These are phyloP conservation scores for Saccharomycopsis fibuligera DNA, from an alignment of 805 yeast genomes.

Conservation along the genomic window DNA sequence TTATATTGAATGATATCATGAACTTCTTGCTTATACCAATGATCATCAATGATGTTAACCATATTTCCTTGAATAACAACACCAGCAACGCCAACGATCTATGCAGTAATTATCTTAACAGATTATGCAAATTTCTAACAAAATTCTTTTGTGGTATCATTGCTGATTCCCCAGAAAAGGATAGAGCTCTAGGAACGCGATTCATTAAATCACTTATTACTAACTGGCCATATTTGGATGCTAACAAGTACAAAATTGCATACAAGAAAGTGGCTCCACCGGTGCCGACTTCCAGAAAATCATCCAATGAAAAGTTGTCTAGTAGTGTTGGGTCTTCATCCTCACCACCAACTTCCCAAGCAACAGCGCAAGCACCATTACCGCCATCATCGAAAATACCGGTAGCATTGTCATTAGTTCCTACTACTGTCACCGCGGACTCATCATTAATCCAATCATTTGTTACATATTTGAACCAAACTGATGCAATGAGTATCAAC, in stretches of 20 bases:
- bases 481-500: background rate
- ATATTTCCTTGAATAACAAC: constrained; percentile 29
- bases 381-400: background rate
- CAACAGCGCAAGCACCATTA: background rate
- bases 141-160: constrained; percentile 53
- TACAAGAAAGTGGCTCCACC: constrained; percentile 20
- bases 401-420: background rate
- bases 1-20: constrained; percentile 23
- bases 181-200: constrained; percentile 43
- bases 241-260: constrained; percentile 12
- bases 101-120: constrained; percentile 20
- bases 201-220: constrained; percentile 47
- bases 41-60: constrained; percentile 37
- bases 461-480: background rate
- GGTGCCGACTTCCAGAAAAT: constrained; percentile 21
- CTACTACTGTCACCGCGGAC: background rate
- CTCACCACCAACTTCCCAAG: background rate
- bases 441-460: background rate
- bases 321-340: background rate
- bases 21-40: constrained; percentile 30
- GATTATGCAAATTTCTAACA: constrained; percentile 39
- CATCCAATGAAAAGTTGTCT: background rate
- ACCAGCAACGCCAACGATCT: constrained; percentile 37
- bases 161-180: constrained; percentile 36
- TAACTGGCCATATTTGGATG: constrained; percentile 35